Evolutionary conservation across 495 filamentous ascomycete genomes (phyloP).

Genomic region (Annulohypoxylon bovei): DNA sequence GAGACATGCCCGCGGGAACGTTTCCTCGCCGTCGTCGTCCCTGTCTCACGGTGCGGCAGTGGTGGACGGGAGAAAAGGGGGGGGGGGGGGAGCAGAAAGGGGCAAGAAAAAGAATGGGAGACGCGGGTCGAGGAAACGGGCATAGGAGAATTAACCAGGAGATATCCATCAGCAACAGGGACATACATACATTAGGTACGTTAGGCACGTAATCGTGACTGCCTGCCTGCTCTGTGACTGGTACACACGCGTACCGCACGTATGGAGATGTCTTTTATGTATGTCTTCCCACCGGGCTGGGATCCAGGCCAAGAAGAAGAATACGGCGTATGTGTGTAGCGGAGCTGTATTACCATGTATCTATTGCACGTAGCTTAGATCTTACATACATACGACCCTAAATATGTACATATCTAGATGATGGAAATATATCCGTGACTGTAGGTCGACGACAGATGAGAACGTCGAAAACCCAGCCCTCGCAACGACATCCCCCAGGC

Average conservation of each 20-base stretch:
- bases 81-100: not conserved
- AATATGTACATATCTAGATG: not conserved
- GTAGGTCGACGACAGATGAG: not conserved
- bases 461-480: not conserved
- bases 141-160: conserved; percentile 42
- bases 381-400: too few relatives aligned
- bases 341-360: not conserved
- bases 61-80: not conserved
- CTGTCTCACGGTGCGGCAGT: conserved; percentile 36
- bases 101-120: not conserved
- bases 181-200: not conserved
- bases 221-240: not conserved
- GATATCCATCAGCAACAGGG: not conserved
- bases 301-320: not conserved
- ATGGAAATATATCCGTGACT: too few relatives aligned
- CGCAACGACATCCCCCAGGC: not conserved
- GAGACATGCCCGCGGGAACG: conserved; percentile 15
- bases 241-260: not conserved
- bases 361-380: not conserved
- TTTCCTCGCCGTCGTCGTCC: not conserved
- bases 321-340: not conserved
- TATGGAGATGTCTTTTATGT: not conserved
- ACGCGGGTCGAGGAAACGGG: conserved; percentile 33
- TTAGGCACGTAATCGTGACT: conserved; percentile 6
- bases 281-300: conserved; percentile 15